Evolutionary conservation across 2,329 filamentous ascomycete genomes (phyloP), one percentile per base, ranked within the genome.

Genomic region (Xylariaceae sp.): DNA sequence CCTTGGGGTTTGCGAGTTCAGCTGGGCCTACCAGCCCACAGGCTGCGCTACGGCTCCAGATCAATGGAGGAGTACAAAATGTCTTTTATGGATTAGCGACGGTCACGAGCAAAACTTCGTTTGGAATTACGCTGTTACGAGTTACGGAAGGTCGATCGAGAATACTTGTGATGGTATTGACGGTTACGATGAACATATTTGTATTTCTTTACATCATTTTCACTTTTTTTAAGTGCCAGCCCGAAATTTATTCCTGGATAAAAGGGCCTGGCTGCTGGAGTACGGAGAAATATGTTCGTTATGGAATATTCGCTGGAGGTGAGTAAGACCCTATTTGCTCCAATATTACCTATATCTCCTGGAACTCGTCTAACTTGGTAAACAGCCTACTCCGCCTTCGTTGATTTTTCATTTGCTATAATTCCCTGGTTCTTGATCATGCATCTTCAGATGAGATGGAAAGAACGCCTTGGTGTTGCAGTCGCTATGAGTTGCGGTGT

Each of bases 371-470:
- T 59, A 32, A 59, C 48, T 43, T 18, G n/a, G 40, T 6, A 2
- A 23, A 48, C 51, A 57, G 62, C 63, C 1, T 70, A 65, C 48
- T 69, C 67, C 3, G 66, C 66, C 1, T 23, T 61, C 7, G 62
- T 65, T 41, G 68, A 72, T 56, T 68, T 71, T 9, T 44, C 57
- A 2, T 56, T 72, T 41, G 69, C 70, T 1, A 45, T 65, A 23
- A 45, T 72, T 2, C 70, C 70, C 0, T 72, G 70, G 70, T 65
- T 65, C 44, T 42, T 72, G 3, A 66, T 72, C 2, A 64, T 63
- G 56, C 59, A 65, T 6, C 59, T 72, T 47, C 64, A 67, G 14
- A 70, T 72, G 68, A 64, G 52, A 26, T 65, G 29, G n/a, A 54
- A 60, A 9, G 70, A 72, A 50, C 65, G 65, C 51, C 56, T 72